phyloP scores from a whole-genome alignment of 2,329 filamentous ascomycete species.

The Calonectria fujianensis region DNA sequence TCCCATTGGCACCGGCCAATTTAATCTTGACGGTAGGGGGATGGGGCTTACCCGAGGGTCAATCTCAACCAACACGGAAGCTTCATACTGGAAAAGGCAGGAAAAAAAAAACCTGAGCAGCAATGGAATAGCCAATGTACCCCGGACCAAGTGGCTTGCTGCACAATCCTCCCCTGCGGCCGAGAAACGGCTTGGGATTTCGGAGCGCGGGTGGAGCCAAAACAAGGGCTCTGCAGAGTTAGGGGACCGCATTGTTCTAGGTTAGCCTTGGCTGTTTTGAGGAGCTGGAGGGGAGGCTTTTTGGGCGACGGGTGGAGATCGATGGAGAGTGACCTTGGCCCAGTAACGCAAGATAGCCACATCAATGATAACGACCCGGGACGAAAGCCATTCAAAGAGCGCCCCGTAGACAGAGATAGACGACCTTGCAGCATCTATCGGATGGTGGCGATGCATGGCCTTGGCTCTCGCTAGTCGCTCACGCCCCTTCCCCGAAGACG shows the following conservation, averaged over 20 bases:
- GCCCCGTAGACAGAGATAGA: constrained; percentile 12
- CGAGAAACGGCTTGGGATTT: constrained; percentile 47
- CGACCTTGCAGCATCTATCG: neutral
- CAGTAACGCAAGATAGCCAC: constrained; percentile 25
- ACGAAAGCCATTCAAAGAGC: constrained; percentile 11
- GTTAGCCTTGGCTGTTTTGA: constrained; percentile 18
- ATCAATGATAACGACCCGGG: constrained; percentile 3
- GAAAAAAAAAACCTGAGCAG: constrained; percentile 26
- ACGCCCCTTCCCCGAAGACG: neutral
- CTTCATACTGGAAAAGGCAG: constrained; percentile 11
- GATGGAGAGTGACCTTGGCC: neutral
- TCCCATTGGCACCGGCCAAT: constrained; percentile 4
- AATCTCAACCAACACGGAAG: constrained; percentile 20
- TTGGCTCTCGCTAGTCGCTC: neutral
- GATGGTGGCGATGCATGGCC: constrained; percentile 9
- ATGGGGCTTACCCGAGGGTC: constrained; percentile 19
- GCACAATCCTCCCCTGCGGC: constrained; percentile 41
- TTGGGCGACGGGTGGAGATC: neutral
- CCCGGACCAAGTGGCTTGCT: constrained; percentile 51
- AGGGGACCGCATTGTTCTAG: constrained; percentile 32
- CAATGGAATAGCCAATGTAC: constrained; percentile 43
- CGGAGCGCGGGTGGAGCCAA: constrained; percentile 42
- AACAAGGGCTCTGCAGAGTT: constrained; percentile 24
- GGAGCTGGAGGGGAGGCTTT: constrained; percentile 29
- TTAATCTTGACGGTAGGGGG: constrained; percentile 18